Base-by-base conservation (phyloP, 345 rosid genomes). In the Populus davidiana region DNA sequence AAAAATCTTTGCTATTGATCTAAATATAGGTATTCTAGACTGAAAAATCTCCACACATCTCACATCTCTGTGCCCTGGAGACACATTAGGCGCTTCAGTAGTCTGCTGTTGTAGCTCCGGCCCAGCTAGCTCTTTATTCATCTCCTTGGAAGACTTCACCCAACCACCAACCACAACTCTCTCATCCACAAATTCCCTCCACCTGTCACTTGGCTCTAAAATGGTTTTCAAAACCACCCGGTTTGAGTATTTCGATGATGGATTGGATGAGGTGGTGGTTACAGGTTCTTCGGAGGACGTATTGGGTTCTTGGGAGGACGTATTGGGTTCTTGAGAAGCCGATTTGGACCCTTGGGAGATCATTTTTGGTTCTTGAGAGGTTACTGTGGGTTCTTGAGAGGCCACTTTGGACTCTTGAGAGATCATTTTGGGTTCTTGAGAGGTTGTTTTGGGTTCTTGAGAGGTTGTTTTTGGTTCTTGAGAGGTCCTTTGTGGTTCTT, bases 131-230 rank as follows among this genome's bases (percentile, higher is more conserved):
- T 91, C n/a, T n/a, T n/a, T 87, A 79, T 59, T 86, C 74, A 84
- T 81, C 17, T 93, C 94, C 77, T 78, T 91, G 50, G 87, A 89
- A 81, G 94, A 83, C 87, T 87, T 93, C 12, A 95, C 93, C 99
- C 99, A 93, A n/a, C 99, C 99, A 4, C 99, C 99, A 36, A 93
- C 67, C 69, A 91, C 90, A 35, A 91, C 72, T 25, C 83, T 88
- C 76, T 89, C 62, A 1, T 92, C 93, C 4, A 69, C 56, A 21
- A 89, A 68, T 14, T 87, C 85, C 9, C 68, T 35, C 23, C 90
- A 94, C 27, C 87, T 85, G 70, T 91, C 93, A 11, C 71, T 76
- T 1, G 86, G 74, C 41, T 85, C 85, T 63, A 90, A 65, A 29
- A 94, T 80, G 68, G 86, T 83, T 83, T 85, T 89, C 69, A 92